A percentile compares a stretch with the other conserved stretches of the same genome.
Evolutionary conservation across 305 asterid species (phyloP).

Genomic region (Coffea humblotiana): DNA sequence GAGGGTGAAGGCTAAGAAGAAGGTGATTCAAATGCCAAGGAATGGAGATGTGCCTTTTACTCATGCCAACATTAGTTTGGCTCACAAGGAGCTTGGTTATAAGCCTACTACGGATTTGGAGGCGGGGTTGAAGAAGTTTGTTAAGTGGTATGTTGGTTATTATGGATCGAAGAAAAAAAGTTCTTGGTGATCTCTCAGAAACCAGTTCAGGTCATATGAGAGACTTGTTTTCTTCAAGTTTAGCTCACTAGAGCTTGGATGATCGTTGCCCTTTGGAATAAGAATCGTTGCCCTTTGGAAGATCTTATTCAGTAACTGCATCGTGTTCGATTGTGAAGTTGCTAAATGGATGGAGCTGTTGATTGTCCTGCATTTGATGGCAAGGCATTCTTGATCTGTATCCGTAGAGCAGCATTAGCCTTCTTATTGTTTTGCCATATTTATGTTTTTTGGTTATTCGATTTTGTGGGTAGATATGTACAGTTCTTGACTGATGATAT

Average conservation of each 20-base stretch:
- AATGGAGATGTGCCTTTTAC: constrained; percentile 81
- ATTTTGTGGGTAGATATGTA: constrained; percentile 30
- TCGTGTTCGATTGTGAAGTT: neutral
- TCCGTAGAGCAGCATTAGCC: constrained; percentile 32
- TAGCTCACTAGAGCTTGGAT: neutral
- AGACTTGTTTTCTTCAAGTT: neutral
- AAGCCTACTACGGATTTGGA: constrained; percentile 66
- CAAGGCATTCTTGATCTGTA: constrained; percentile 24
- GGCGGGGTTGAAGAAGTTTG: constrained; percentile 69
- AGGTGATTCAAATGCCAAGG: constrained; percentile 60
- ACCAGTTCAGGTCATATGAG: neutral
- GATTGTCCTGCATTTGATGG: constrained; percentile 30
- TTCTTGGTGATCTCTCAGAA: constrained; percentile 38
- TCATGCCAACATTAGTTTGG: constrained; percentile 69
- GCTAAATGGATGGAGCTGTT: constrained; percentile 6
- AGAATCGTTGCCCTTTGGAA: neutral
- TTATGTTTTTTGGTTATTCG: constrained; percentile 19
- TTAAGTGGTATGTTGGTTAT: constrained; percentile 68
- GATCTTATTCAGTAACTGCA: neutral
- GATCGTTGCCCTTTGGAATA: neutral
- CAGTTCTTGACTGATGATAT: constrained; percentile 18
- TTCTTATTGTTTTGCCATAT: constrained; percentile 28
- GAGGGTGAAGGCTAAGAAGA: constrained; percentile 67
- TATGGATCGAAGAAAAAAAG: constrained; percentile 65
- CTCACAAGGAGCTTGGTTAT: constrained; percentile 66